Evolutionary conservation across 306 rosid species (phyloP).

Genomic region (Biancaea sappan): DNA sequence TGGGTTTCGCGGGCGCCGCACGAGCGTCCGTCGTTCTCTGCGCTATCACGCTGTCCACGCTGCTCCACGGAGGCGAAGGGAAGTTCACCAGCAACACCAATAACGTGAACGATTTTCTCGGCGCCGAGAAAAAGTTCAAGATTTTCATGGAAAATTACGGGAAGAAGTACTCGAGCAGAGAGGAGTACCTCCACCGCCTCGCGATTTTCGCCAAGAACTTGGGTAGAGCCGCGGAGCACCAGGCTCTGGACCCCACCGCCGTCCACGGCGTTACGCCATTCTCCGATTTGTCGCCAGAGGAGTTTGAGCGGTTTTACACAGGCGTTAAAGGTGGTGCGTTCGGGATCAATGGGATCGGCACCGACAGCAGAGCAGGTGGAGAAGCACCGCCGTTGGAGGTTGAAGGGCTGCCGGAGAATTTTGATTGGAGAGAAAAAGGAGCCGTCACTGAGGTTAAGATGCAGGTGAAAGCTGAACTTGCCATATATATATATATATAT

Average conservation of each 20-base stretch:
- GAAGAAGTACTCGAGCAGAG: slow-evolving; percentile 56
- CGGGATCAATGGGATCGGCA: not conserved
- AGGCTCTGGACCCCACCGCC: slow-evolving; percentile 80
- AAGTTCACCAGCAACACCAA: slow-evolving; percentile 22
- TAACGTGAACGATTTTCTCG: slow-evolving; percentile 35
- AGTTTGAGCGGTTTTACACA: slow-evolving; percentile 63
- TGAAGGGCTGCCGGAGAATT: slow-evolving; percentile 68
- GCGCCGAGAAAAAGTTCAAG: slow-evolving; percentile 63
- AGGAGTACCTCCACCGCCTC: slow-evolving; percentile 78
- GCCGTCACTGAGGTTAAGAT: slow-evolving; percentile 86
- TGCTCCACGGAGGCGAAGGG: slow-evolving; percentile 14
- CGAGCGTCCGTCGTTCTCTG: slow-evolving; percentile 48
- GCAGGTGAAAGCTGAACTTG: slow-evolving; percentile 55
- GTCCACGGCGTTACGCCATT: slow-evolving; percentile 83
- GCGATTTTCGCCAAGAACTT: slow-evolving; percentile 65
- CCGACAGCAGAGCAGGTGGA: not conserved
- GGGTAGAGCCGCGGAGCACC: slow-evolving; percentile 75
- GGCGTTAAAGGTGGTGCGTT: slow-evolving; percentile 53
- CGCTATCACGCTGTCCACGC: slow-evolving; percentile 36
- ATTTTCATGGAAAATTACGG: slow-evolving; percentile 65
- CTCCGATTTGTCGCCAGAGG: slow-evolving; percentile 70
- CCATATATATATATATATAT: too few relatives aligned
- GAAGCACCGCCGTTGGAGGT: slow-evolving; percentile 44
- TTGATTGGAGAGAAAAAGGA: slow-evolving; percentile 92
- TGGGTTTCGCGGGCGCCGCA: slow-evolving; percentile 38